Base-by-base conservation (phyloP, 208 protist species). In the Wallacemonas sp. region DNA sequence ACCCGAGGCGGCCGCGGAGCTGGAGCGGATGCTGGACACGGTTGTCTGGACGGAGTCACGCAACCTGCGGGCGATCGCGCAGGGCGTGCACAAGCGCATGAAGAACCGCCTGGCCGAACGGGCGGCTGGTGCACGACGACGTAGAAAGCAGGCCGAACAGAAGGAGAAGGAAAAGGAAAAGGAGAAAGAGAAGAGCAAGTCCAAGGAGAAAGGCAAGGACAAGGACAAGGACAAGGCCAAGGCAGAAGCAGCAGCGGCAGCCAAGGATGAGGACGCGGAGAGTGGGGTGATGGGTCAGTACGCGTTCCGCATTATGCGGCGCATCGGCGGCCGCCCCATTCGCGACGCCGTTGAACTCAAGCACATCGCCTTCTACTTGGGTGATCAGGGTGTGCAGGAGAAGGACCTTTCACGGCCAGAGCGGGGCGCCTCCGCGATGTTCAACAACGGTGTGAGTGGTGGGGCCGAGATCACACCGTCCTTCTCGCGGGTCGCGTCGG, bases 311-410 rank as follows among this genome's bases (percentile, higher is more conserved):
- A 78, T 89, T 27, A 71, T 63, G n/a, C 69, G 70, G 2, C 80
- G 84, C 33, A 74, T 90, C 34, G 84, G 84, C 34, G 84, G 84
- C 17, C 77, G 74, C 2, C 80, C 73, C 23, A 86, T 90, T 70
- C 84, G 84, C 21, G 78, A 87, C 60, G 56, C 65, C 4, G 80
- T 90, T 21, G 80, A 90, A 65, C 64, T 90, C 19, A 65, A 77
- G 30, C 65, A 85, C 30, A 87, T 90, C 38, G 63, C 70, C 21
- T 57, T 80, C 26, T 79, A 78, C 34, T 68, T 85, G 34, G 55
- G 44, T 41, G 72, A 80, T 43, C 39, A 55, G 23, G 46, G 55
- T 41, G 26, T 72, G 74, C 56, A 78, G 44, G 64, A 68, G 61
- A 49, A 16, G 4, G 64, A 52, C 29, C n/a, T 76, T 60, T 68